Evolutionary conservation across 1,284 basidiomycete species (phyloP), one percentile per base, ranked within the genome.

Genomic region (Polyporus tsugae): DNA sequence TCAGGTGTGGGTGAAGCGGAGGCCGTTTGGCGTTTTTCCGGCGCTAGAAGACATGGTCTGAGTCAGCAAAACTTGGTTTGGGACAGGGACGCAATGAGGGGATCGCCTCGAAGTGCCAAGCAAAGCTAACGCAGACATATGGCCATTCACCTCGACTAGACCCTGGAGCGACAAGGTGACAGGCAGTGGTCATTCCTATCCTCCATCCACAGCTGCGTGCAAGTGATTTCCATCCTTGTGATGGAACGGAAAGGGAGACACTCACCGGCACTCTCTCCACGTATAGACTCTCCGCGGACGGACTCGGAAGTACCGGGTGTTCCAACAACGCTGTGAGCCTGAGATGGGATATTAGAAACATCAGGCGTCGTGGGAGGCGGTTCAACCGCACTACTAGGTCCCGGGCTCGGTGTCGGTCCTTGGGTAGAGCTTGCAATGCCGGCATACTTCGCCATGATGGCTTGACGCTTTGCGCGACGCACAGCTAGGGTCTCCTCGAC

Each of bases 381-480:
- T 74, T 86, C 86, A 76, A 88, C 89, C 86, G 89, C 89, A 89
- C 89, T 91, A 78, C 87, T 90, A 80, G 86, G 85, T 78, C 85
- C 87, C 59, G 87, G 86, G 73, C 86, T 87, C 35, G 85, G 82
- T 69, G 86, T 88, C 71, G 82, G 80, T 60, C 81, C 80, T 64
- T 79, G 78, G 60, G 71, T 76, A 46, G 80, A 78, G 73, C 85
- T 88, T 64, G 84, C 76, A 53, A 83, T 79, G 25, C 87, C 86
- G 10, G 83, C 77, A 80, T 96, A 94, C 80, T 94, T 96, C 66
- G 95, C 95, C 69, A 95, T 83, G 64, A 98, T 96, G 29, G 93
- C 95, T 73, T 91, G 90, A 49, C 95, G 89, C 74, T 89, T 92
- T 35, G 91, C 91, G 39, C 92, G 87, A n/a, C 95, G 87, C 66